Evolutionary conservation across 2,329 filamentous ascomycete species (phyloP), one percentile per base, ranked within the genome.

Genomic region (Arachnomyces sp.): DNA sequence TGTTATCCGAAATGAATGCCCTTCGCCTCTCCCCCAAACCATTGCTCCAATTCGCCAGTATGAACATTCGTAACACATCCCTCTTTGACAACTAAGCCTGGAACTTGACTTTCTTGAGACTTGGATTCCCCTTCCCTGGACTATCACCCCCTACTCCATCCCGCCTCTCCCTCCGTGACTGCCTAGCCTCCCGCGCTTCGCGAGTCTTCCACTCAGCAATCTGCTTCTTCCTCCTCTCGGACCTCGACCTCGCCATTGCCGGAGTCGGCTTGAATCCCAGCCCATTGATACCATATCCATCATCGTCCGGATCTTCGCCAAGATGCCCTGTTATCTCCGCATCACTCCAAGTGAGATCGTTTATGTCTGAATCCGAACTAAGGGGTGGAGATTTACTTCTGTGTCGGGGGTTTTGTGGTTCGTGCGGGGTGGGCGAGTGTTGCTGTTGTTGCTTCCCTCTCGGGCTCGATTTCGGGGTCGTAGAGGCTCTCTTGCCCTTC

Each of bases 271-370:
- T 70, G 56, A 80, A 81, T 0, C 77, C 77, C 41, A 81, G 69
- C 2, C 77, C 77, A 49, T 81, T 80, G 46, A 81, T 71, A 4
- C 77, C 77, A 40, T 75, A 74, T 2, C 77, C 76, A 53, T 81
- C 77, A 51, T 80, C 77, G 30, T 70, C 71, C 5, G 73, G 72
- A 39, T 77, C 73, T 3, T 61, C 66, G 2, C 69, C 67, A 38
- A 73, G 66, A 49, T 79, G 73, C 11, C 76, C 76, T 4, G 77
- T 81, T 51, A 81, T 80, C 52, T 81, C 77, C 29, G 67, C 66
- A 47, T 77, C 73, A 50, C 72, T 71, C 77, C 77, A 81, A 42
- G 63, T 65, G 35, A 65, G 50, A 8, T 61, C 50, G 39, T 61
- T 52, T 38, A 60, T 57, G 11, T 43, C 43, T n/a, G 46, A 39